Evolutionary conservation across 228 moss, liverwort and hornwort genomes (phyloP).

Genomic region (Sphagnum magellanicum): DNA sequence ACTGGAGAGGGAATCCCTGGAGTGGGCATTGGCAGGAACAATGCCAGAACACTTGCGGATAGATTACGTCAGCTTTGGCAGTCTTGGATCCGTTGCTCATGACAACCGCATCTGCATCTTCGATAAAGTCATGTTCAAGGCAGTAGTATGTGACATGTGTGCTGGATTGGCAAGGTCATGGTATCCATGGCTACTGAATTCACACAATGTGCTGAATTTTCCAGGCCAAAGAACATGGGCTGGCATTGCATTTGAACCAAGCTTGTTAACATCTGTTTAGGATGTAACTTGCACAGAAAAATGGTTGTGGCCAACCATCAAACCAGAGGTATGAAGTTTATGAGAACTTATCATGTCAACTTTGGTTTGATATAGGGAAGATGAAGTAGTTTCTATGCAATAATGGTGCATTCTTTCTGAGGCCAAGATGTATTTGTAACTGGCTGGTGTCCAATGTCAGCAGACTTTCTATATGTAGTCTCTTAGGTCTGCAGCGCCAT

Average conservation of each 20-base stretch:
- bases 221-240: conserved; percentile 26
- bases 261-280: conserved; percentile 24
- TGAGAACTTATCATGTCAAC: too few relatives aligned
- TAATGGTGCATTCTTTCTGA: too few relatives aligned
- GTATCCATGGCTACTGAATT: conserved; percentile 28
- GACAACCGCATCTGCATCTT: conserved; percentile 28
- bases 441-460: too few relatives aligned
- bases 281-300: too few relatives aligned
- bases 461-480: too few relatives aligned
- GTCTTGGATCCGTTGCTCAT: conserved; percentile 30
- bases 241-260: conserved; percentile 34
- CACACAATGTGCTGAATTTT: conserved; percentile 9
- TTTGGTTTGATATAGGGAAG: too few relatives aligned
- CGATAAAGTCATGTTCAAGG: conserved; percentile 35
- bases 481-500: too few relatives aligned
- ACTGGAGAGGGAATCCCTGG: conserved; percentile 13
- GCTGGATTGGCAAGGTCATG: conserved; percentile 19
- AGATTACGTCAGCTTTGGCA: conserved; percentile 28
- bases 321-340: too few relatives aligned
- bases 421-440: too few relatives aligned
- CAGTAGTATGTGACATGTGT: conserved; percentile 22
- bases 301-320: too few relatives aligned
- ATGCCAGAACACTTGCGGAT: conserved; percentile 29
- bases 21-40: conserved; percentile 27
- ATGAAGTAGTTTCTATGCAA: too few relatives aligned